Evolutionary conservation across 805 yeast species (phyloP), one percentile per base, ranked within the genome.

Genomic region (Vanderwaltozyma tropicalis): DNA sequence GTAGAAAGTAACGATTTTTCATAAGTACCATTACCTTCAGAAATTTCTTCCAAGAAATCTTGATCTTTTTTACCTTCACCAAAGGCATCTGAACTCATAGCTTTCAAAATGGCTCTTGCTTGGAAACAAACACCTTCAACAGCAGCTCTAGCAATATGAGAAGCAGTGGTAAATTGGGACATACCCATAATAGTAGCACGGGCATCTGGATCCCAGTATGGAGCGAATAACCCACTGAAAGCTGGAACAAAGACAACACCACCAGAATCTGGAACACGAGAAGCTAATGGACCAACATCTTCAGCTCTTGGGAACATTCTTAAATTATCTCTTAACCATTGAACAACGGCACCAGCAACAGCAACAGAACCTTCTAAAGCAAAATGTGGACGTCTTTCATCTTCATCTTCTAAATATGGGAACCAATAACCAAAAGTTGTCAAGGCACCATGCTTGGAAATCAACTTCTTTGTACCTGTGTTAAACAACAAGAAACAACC

Each of bases 201-300:
- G 6, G 95, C 86, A 37, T 83, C 84, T 12, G 88, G 74, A 55
- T 84, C 86, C 97, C 97, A 88, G 64, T 88, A 86, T 16, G 97
- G 97, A 3, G 96, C 95, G 62, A 84, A 88, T 39, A 88, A 67
- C 7, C 97, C 97, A 24, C 88, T 80, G 58, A 88, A 86, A 2
- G 96, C 96, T 22, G 97, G 95, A 32, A 88, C 94, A 54, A 88
- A 88, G 28, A 85, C 87, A 19, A 88, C 96, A 28, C 96, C 96
- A 35, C 92, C 95, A 14, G 89, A 70, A 56, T 81, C 76, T 19
- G 72, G 68, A 28, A 85, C 95, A 51, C 77, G 79, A 19, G 82
- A 76, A 11, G 95, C 95, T 51, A 88, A 69, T 20, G 94, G 94
- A 4, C 95, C 96, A 44, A 89, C 78, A 60, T 88, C 95, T 48